Evolutionary conservation across 805 yeast species (phyloP).

Genomic region (Naumovozyma baii): DNA sequence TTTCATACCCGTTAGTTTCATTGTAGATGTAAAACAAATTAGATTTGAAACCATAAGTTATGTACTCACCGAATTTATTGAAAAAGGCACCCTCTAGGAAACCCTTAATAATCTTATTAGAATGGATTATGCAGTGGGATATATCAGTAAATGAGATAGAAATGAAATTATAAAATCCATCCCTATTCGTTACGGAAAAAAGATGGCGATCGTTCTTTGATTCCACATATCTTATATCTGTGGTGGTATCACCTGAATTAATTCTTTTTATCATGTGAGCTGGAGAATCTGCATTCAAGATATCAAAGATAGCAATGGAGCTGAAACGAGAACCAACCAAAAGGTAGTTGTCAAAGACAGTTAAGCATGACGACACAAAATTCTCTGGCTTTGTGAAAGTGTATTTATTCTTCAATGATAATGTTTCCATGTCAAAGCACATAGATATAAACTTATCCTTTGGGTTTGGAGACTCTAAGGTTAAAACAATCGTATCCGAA

Average conservation of each 20-base stretch:
- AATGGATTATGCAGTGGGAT: slow-evolving; percentile 32
- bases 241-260: slow-evolving; percentile 58
- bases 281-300: slow-evolving; percentile 19
- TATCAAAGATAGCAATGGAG: slow-evolving; percentile 47
- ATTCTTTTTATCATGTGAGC: slow-evolving; percentile 35
- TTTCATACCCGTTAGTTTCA: slow-evolving; percentile 64
- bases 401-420: slow-evolving; percentile 20
- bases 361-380: slow-evolving; percentile 52
- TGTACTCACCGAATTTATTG: slow-evolving; percentile 36
- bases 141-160: slow-evolving; percentile 18
- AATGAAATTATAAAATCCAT: slow-evolving; percentile 49
- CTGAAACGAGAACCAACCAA: slow-evolving; percentile 68
- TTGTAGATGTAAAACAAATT: slow-evolving; percentile 73
- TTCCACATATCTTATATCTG: slow-evolving; percentile 40
- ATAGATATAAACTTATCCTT: slow-evolving; percentile 41
- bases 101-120: slow-evolving; percentile 63
- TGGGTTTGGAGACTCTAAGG: slow-evolving; percentile 64
- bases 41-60: slow-evolving; percentile 76
- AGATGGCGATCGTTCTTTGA: slow-evolving; percentile 14
- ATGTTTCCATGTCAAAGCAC: slow-evolving; percentile 26
- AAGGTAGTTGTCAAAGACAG: slow-evolving; percentile 35
- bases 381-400: slow-evolving; percentile 35
- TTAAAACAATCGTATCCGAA: slow-evolving; percentile 28
- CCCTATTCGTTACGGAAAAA: slow-evolving; percentile 49
- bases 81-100: slow-evolving; percentile 67